Conservation (phyloP, 306 rosid genomes). For the barrel medic (Medicago truncatula) region DNA sequence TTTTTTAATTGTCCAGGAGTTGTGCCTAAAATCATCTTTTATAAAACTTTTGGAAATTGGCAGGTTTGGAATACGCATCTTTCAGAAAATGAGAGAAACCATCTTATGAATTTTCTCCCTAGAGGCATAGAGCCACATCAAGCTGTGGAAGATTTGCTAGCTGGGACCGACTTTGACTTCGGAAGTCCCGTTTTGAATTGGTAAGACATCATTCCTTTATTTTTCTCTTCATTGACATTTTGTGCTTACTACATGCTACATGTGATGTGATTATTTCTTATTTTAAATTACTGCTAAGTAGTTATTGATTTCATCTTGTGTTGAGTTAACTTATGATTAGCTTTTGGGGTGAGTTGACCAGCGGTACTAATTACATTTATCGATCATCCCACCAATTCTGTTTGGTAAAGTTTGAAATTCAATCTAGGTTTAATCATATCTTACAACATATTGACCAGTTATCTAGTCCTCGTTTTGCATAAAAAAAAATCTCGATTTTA, state of each 20-base stretch:
- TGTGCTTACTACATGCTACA: conserved; percentile 6
- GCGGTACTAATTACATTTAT: conserved; percentile 25
- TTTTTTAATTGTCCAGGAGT: conserved; percentile 2
- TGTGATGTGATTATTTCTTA: conserved; percentile 20
- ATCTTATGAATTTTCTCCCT: conserved; percentile 81
- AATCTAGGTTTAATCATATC: conserved; percentile 20
- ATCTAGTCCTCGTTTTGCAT: conserved; percentile 6
- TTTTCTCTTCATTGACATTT: conserved; percentile 17
- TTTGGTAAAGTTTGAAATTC: conserved; percentile 26
- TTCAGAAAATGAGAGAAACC: conserved; percentile 76
- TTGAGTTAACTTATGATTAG: conserved; percentile 22
- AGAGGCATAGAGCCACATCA: conserved; percentile 63
- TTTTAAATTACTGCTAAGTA: conserved; percentile 12
- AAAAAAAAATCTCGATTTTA: conserved; percentile 10
- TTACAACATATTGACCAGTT: conserved; percentile 22
- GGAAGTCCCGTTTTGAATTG: conserved; percentile 83
- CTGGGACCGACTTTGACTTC: conserved; percentile 77
- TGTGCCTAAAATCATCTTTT: conserved; percentile 30
- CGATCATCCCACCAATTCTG: conserved; percentile 6
- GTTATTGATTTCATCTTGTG: conserved; percentile 27
- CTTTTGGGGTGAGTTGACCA: conserved; percentile 32
- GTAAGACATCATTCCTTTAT: conserved; percentile 55
- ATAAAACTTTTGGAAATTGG: conserved; percentile 43
- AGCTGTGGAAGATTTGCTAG: conserved; percentile 65
- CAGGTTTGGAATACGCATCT: conserved; percentile 88